Evolutionary conservation across 768 basidiomycete genomes (phyloP).

Genomic region (Suillus clintonianus): DNA sequence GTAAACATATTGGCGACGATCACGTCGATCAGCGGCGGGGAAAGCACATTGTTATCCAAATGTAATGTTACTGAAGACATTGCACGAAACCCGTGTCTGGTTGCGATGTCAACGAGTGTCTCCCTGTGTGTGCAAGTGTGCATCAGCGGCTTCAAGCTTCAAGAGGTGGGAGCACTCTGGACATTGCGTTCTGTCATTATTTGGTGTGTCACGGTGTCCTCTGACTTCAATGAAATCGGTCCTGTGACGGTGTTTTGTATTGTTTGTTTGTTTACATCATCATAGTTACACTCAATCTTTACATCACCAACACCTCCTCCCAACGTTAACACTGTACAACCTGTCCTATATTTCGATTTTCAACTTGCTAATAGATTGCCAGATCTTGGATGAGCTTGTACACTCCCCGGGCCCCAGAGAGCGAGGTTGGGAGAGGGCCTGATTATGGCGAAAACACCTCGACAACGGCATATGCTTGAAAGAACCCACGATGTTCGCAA

Average conservation of each 20-base stretch:
- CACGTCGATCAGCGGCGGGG: too few species aligned
- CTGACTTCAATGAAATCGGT: too few species aligned
- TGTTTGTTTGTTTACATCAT: background rate
- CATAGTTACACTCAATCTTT: too few species aligned
- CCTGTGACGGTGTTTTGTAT: too few species aligned
- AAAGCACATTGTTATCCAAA: constrained; percentile 30
- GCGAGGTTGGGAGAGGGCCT: background rate
- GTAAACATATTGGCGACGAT: background rate
- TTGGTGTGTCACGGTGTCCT: too few species aligned
- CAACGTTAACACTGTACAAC: too few species aligned
- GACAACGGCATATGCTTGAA: background rate
- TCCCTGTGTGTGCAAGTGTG: constrained; percentile 60
- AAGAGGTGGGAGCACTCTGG: constrained; percentile 52
- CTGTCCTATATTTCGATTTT: background rate
- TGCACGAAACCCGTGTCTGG: constrained; percentile 35
- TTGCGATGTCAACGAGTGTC: constrained; percentile 34
- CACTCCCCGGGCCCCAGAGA: background rate
- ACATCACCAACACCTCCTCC: background rate
- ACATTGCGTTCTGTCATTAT: constrained; percentile 16
- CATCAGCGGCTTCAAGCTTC: constrained; percentile 62
- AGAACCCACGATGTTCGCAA: background rate
- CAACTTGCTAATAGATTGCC: background rate
- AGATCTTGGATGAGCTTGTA: background rate
- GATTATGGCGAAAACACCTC: too few species aligned
- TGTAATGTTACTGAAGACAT: constrained; percentile 61